These are phyloP conservation scores for Casuarina cunninghamiana DNA, from an alignment of 306 rosid genomes.

Conservation along the genomic window DNA sequence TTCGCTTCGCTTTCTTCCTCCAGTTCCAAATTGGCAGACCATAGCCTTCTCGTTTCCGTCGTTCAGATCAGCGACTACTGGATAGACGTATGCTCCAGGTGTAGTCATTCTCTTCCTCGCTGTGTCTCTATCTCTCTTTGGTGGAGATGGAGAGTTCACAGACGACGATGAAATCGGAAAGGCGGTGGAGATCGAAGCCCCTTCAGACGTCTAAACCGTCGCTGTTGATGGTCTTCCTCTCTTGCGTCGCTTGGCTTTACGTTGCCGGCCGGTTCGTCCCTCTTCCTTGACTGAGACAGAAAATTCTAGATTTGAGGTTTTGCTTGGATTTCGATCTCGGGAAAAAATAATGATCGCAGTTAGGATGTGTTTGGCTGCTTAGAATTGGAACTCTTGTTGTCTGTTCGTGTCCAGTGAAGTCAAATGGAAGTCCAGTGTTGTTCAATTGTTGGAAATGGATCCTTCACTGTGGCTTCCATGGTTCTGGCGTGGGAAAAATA, in stretches of 20 bases:
- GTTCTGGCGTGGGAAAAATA: not conserved
- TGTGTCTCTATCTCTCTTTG: not conserved
- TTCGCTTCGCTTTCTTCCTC: not conserved
- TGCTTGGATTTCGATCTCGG: not conserved
- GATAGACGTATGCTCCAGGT: not conserved
- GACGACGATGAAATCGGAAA: slow-evolving; percentile 53
- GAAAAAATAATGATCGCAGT: not conserved
- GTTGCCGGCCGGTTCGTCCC: slow-evolving; percentile 81
- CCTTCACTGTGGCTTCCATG: not conserved
- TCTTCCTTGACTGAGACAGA: not conserved
- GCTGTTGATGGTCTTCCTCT: slow-evolving; percentile 74
- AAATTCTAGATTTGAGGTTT: not conserved
- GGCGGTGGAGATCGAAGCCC: slow-evolving; percentile 80
- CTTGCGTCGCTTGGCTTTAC: slow-evolving; percentile 98
- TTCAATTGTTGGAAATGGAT: not conserved
- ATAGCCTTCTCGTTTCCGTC: not conserved
- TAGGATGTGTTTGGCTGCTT: not conserved
- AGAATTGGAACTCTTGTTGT: slow-evolving; percentile 8
- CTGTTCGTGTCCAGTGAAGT: not conserved
- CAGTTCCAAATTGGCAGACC: not conserved
- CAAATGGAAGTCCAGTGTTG: not conserved
- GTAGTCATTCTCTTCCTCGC: not conserved
- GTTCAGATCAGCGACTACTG: not conserved
- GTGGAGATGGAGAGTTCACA: slow-evolving; percentile 69
- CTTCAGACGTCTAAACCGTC: slow-evolving; percentile 72